Evolutionary conservation across 2,329 filamentous ascomycete genomes (phyloP), one percentile per base, ranked within the genome.

Genomic region (Tolypocladium pustulatum): DNA sequence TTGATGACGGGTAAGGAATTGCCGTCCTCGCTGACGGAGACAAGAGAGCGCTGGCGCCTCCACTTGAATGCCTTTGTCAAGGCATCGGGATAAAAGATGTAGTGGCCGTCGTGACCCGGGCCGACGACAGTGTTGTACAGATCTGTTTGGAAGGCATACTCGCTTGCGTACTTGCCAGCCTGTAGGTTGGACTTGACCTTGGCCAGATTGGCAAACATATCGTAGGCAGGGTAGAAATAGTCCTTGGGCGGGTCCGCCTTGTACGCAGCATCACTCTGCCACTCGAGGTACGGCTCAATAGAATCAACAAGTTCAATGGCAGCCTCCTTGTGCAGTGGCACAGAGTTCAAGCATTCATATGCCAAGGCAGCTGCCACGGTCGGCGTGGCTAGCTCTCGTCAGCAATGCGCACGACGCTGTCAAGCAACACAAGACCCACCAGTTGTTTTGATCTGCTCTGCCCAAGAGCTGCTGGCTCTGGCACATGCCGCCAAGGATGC

Each of bases 31-130:
- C 70, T 71, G 55, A 73, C 64, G 7, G 73, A 75, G 6, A 75
- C 68, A 66, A 86, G 61, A 67, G 75, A 70, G 15, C 46, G 41
- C 40, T 55, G 52, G 8, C 62, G 62, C 22, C 12, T 59, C 55
- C 55, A 65, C 17, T 38, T 55, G 54, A 65, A 62, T 15, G 58
- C 59, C 17, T 41, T 59, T 2, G 54, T 27, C 8, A 65, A 32
- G 30, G 61, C 54, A 58, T 65, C 63, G 34, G 59, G 57, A 37
- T 60, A 61, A 4, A 64, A 57, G 49, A 60, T 71, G 56, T 87
- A 84, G 65, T 90, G 87, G 1, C 85, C 84, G 66, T 90, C 86
- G 63, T 88, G 84, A 4, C 82, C 80, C 6, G 59, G 57, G 30
- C 76, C 75, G 40, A 66, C 65, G 40, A 85, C 74, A 9, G 82